These are phyloP conservation scores for Saccharomycopsis amapae DNA, from an alignment of 805 yeast species.

Conservation along the genomic window DNA sequence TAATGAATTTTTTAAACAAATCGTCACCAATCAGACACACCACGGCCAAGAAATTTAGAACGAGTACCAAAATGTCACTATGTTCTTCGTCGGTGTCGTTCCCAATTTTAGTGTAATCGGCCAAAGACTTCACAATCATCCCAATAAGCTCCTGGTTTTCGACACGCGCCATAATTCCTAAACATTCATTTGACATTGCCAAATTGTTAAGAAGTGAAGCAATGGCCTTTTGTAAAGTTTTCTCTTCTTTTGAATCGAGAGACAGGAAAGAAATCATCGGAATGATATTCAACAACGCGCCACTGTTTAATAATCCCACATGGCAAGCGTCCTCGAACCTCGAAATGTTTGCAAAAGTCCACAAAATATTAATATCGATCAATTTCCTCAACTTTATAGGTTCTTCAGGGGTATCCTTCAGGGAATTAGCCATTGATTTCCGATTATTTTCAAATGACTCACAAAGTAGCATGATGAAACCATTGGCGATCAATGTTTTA, in stretches of 20 bases:
- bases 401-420: not conserved
- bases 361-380: constrained; percentile 17
- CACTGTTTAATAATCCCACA: constrained; percentile 12
- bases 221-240: constrained; percentile 17
- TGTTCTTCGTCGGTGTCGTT: not conserved
- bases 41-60: no score
- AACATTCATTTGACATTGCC: constrained; percentile 7
- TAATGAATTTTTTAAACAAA: no score
- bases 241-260: constrained; percentile 9
- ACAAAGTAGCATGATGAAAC: constrained; percentile 15
- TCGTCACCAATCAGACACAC: no score
- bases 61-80: no score
- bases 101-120: no score
- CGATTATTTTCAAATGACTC: constrained; percentile 11
- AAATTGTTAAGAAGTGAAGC: constrained; percentile 17
- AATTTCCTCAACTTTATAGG: constrained; percentile 2
- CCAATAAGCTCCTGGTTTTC: no score
- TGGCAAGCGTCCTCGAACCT: constrained; percentile 15
- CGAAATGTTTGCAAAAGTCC: constrained; percentile 19
- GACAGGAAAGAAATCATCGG: constrained; percentile 11
- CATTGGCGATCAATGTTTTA: constrained; percentile 15
- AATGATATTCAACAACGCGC: no score
- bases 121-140: no score
- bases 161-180: constrained; percentile 3
- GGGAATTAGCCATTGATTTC: not conserved